Conservation (phyloP, 2,329 filamentous ascomycete species). For the Monosporascus sp. region DNA sequence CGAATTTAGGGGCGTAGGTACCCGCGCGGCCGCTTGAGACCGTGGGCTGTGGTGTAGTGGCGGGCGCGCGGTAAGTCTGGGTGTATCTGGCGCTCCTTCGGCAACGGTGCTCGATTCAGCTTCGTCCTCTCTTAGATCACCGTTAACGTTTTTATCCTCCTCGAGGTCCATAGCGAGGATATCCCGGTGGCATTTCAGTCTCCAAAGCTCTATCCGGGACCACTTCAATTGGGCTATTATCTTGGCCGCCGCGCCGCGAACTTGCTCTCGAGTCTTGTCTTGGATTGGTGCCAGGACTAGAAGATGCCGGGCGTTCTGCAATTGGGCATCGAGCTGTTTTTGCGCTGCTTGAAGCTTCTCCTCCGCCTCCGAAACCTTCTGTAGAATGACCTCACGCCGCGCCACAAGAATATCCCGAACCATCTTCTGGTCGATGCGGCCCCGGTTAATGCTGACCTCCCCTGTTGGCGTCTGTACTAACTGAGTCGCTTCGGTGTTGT, state of each 20-base stretch:
- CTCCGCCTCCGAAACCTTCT: slow-evolving; percentile 78
- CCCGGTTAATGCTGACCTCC: slow-evolving; percentile 66
- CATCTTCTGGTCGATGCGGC: slow-evolving; percentile 73
- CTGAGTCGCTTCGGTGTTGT: slow-evolving; percentile 54
- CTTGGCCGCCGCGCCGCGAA: slow-evolving; percentile 77
- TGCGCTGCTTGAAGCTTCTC: slow-evolving; percentile 68
- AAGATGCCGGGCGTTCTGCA: slow-evolving; percentile 86
- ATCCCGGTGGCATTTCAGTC: slow-evolving; percentile 82
- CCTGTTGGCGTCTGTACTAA: slow-evolving; percentile 66
- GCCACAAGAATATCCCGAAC: slow-evolving; percentile 81
- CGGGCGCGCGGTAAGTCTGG: slow-evolving; percentile 29
- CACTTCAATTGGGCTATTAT: slow-evolving; percentile 88
- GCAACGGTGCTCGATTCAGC: slow-evolving; percentile 8
- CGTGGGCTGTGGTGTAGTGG: slow-evolving; percentile 30
- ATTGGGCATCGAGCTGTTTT: slow-evolving; percentile 73
- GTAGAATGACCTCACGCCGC: slow-evolving; percentile 73
- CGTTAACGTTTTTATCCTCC: slow-evolving; percentile 56
- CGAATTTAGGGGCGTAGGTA: slow-evolving; percentile 23
- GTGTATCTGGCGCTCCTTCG: slow-evolving; percentile 21
- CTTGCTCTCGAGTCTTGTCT: slow-evolving; percentile 78
- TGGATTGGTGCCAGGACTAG: slow-evolving; percentile 86
- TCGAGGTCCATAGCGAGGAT: slow-evolving; percentile 81
- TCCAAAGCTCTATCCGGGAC: slow-evolving; percentile 92
- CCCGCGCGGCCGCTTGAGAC: slow-evolving; percentile 29
- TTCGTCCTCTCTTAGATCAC: slow-evolving; percentile 21